Percentiles rank a stretch among this genome's conserved stretches.
phyloP scores from a whole-genome alignment of 768 basidiomycete species.

The Macrolepiota albuminosa region DNA sequence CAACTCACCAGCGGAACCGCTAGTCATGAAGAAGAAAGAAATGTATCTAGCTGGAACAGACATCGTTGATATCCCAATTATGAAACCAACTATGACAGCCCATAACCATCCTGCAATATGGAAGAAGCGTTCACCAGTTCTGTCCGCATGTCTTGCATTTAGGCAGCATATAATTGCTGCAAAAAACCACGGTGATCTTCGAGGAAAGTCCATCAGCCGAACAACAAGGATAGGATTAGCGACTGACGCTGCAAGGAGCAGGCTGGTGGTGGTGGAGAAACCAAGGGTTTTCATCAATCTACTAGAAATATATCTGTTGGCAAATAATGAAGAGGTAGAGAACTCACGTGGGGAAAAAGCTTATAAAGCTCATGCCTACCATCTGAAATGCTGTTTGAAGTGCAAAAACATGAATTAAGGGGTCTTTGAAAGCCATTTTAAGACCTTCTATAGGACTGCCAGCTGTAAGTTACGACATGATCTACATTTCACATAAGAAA shows the following conservation, averaged over 20 bases:
- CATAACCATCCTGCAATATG: slow-evolving; percentile 53
- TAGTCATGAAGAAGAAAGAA: slow-evolving; percentile 61
- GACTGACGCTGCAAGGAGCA: slow-evolving; percentile 55
- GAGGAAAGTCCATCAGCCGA: not conserved
- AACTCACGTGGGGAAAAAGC: slow-evolving; percentile 51
- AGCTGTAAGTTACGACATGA: not conserved
- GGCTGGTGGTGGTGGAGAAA: slow-evolving; percentile 49
- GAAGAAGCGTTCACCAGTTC: slow-evolving; percentile 61
- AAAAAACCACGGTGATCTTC: slow-evolving; percentile 59
- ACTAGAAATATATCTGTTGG: not conserved
- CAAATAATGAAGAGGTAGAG: not conserved
- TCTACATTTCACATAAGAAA: not conserved
- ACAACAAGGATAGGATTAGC: not conserved
- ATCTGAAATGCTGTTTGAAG: slow-evolving; percentile 44
- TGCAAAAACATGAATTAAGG: slow-evolving; percentile 49
- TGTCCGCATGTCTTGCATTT: slow-evolving; percentile 56
- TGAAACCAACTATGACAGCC: slow-evolving; percentile 53
- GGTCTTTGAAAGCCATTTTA: slow-evolving; percentile 49
- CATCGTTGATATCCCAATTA: slow-evolving; percentile 53
- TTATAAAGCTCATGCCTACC: slow-evolving; percentile 52
- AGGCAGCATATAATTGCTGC: slow-evolving; percentile 41
- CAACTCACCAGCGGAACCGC: slow-evolving; percentile 36
- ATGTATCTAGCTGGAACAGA: slow-evolving; percentile 49
- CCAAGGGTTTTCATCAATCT: slow-evolving; percentile 58
- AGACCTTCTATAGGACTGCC: slow-evolving; percentile 45